Percentiles rank a stretch among this genome's conserved stretches.
phyloP scores from a whole-genome alignment of 176 grass and related monocot genomes.

The Rhipidocladum racemiflorum region DNA sequence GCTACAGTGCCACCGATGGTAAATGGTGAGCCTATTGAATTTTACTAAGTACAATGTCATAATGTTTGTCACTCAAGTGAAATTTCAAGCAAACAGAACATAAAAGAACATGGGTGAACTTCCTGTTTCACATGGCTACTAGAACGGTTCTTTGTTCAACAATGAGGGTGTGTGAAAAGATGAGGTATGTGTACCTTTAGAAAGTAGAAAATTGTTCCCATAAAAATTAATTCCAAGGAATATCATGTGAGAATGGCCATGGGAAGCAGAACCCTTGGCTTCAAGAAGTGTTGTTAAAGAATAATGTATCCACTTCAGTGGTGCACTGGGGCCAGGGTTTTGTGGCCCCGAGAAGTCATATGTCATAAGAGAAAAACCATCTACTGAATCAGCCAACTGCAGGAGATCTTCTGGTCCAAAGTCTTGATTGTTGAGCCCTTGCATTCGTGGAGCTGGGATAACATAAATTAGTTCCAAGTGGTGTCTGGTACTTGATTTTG shows the following conservation, averaged over 20 bases:
- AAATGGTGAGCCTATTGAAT: slow-evolving; percentile 12
- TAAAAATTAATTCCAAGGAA: slow-evolving; percentile 96
- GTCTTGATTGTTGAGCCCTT: slow-evolving; percentile 56
- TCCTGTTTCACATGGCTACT: neutral
- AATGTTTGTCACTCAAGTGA: slow-evolving; percentile 9
- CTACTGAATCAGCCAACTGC: slow-evolving; percentile 59
- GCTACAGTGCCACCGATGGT: neutral
- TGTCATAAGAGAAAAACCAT: slow-evolving; percentile 97
- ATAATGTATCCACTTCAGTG: slow-evolving; percentile 75
- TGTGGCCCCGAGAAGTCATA: slow-evolving; percentile 95
- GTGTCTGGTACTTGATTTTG: slow-evolving; percentile 36
- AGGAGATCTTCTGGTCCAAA: slow-evolving; percentile 70
- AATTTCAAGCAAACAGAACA: slow-evolving; percentile 7
- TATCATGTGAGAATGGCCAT: slow-evolving; percentile 56
- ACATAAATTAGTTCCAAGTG: slow-evolving; percentile 81
- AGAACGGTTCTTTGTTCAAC: slow-evolving; percentile 12
- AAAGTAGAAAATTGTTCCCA: slow-evolving; percentile 85
- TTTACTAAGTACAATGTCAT: neutral
- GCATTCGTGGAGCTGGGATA: slow-evolving; percentile 60
- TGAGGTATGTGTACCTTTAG: slow-evolving; percentile 57
- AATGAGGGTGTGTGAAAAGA: neutral
- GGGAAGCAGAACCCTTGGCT: slow-evolving; percentile 30
- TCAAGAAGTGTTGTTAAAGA: slow-evolving; percentile 60
- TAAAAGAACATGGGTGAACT: slow-evolving; percentile 13
- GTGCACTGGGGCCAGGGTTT: slow-evolving; percentile 85